Evolutionary conservation across 129 eudicot genomes (phyloP), one percentile per base, ranked within the genome.

Genomic region (Heracleum sosnowskyi): DNA sequence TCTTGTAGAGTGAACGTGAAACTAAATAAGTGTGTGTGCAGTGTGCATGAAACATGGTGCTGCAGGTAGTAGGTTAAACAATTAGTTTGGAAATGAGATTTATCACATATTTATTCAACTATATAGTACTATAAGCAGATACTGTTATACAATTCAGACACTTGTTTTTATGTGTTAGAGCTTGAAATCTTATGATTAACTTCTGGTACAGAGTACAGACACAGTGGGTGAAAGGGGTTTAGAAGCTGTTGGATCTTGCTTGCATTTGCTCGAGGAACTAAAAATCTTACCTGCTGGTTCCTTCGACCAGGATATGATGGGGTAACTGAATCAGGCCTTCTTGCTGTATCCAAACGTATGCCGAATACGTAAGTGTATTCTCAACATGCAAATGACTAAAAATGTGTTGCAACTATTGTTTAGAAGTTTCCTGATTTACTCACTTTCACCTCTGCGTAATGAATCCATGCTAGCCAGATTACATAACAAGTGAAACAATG

Each of bases 271-370:
- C 11, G 95, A 89, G 75, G 98, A 93, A 83, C 89, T 93, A 4
- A 83, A 97, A 6, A 97, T 93, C 37, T 91, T 89, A 77, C 98
- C 98, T n/a, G 88, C 90, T n/a, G 87, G 84, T 76, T 97, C 98
- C n/a, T 91, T 84, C 74, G 97, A 87, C 45, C 85, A 76, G 66
- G 86, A 87, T 57, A 82, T 83, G 10, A 78, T 13, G 95, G 92
- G 51, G 91, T 91, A 79, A 87, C 97, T 0, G 98, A 91, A 73
- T 63, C 79, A 9, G 98, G 98, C 7, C 85, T 93, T 20, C 82
- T 93, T 46, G 84, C 97, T 1, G 91, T 93, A 13, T 93, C 98
- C n/a, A 15, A 84, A 76, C 20, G 92, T 92, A 75, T 93, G 98
- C 86, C 93, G 84, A 0, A 89, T 83, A 45, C 97, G 91, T 44